Conservation (phyloP, 768 basidiomycete genomes). For the Pisolithus orientalis region DNA sequence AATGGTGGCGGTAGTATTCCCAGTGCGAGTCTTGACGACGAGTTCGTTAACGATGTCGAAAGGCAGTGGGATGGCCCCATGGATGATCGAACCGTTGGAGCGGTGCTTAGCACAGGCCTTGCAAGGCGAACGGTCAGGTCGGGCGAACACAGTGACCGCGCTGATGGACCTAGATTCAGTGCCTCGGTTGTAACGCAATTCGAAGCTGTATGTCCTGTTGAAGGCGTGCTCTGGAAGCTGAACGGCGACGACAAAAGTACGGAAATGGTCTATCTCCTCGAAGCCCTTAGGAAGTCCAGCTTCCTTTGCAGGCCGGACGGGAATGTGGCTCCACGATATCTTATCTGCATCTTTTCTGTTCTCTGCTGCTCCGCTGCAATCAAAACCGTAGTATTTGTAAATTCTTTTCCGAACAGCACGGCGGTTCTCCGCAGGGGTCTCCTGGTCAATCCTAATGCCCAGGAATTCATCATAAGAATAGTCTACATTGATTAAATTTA, state of each 20-base stretch:
- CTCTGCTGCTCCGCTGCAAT: constrained; percentile 9
- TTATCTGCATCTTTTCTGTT: not conserved
- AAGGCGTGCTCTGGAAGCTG: constrained; percentile 21
- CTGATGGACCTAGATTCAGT: constrained; percentile 10
- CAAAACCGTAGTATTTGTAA: constrained; percentile 16
- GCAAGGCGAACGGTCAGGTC: constrained; percentile 19
- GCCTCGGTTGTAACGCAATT: constrained; percentile 11
- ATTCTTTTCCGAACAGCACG: constrained; percentile 16
- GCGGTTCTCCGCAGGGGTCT: constrained; percentile 8
- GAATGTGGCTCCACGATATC: constrained; percentile 11
- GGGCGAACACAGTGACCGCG: constrained; percentile 17
- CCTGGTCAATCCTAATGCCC: constrained; percentile 21
- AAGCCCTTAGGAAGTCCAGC: constrained; percentile 10
- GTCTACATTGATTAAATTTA: constrained; percentile 5
- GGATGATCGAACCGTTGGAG: constrained; percentile 9
- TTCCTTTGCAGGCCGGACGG: constrained; percentile 6
- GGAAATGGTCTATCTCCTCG: constrained; percentile 16
- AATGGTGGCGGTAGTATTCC: constrained; percentile 5
- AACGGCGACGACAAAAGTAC: constrained; percentile 21
- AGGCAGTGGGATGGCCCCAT: constrained; percentile 20
- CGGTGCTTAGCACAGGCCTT: constrained; percentile 22
- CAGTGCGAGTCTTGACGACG: constrained; percentile 7
- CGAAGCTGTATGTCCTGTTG: constrained; percentile 18
- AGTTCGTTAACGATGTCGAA: constrained; percentile 16
- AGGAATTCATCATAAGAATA: constrained; percentile 22